phyloP scores from a whole-genome alignment of 192 early-diverging fungal species.

The Pilobolus umbonatus region DNA sequence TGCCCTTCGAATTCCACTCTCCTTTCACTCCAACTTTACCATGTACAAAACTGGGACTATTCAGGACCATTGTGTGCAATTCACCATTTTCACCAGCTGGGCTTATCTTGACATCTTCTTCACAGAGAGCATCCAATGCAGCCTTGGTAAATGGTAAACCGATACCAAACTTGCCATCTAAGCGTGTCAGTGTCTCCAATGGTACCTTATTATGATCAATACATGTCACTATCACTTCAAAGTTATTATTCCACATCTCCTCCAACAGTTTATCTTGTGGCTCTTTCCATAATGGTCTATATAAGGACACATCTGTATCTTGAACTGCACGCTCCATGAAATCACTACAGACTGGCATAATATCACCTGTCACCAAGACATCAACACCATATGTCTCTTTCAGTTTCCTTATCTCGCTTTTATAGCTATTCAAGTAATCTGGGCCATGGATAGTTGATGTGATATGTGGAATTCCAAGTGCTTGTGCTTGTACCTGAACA shows the following conservation, averaged over 20 bases:
- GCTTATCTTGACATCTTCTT: conserved; percentile 40
- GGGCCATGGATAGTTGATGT: conserved; percentile 39
- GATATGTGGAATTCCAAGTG: conserved; percentile 44
- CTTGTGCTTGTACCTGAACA: conserved; percentile 41
- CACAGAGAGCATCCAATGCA: conserved; percentile 33
- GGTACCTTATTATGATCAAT: conserved; percentile 16
- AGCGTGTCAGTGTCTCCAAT: not conserved
- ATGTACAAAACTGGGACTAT: conserved; percentile 44
- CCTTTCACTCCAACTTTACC: not conserved
- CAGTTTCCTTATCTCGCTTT: conserved; percentile 34
- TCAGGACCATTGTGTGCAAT: conserved; percentile 65
- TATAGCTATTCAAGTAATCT: conserved; percentile 46
- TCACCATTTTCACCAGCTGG: conserved; percentile 64
- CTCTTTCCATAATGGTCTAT: conserved; percentile 54
- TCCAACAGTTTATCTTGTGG: conserved; percentile 40
- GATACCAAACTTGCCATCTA: conserved; percentile 30
- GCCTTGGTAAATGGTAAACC: conserved; percentile 37
- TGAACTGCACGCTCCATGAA: conserved; percentile 55
- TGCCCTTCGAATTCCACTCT: not conserved
- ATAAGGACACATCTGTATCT: conserved; percentile 39
- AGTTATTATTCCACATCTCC: conserved; percentile 31
- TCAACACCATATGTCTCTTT: conserved; percentile 39
- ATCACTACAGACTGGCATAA: conserved; percentile 53
- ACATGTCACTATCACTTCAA: conserved; percentile 27
- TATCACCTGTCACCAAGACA: conserved; percentile 57